Evolutionary conservation across 129 eudicot species (phyloP).

Genomic region (Logfia minima): DNA sequence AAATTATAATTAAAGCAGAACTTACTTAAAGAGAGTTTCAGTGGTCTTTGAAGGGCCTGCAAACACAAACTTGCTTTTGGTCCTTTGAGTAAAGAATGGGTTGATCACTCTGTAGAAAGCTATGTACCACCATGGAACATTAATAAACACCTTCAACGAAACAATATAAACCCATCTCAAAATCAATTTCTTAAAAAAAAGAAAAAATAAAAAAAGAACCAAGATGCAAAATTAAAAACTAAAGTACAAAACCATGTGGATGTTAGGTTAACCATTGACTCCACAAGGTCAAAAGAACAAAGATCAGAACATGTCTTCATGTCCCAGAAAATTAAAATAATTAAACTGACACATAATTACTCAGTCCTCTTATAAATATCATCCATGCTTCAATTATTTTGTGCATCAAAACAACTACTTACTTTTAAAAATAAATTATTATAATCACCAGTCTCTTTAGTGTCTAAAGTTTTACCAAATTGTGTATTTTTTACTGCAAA

Average conservation of each 20-base stretch:
- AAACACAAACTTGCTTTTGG: slow-evolving; percentile 91
- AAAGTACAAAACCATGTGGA: slow-evolving; percentile 20
- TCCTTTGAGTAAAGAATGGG: slow-evolving; percentile 82
- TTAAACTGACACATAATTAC: slow-evolving; percentile 8
- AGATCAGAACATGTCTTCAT: slow-evolving; percentile 32
- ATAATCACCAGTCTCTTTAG: no score
- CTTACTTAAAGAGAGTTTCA: slow-evolving; percentile 84
- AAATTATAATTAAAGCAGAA: neutral
- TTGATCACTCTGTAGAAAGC: slow-evolving; percentile 84
- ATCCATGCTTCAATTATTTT: no score
- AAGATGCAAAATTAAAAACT: neutral
- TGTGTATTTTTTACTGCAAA: no score
- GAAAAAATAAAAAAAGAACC: neutral
- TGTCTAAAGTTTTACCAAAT: no score
- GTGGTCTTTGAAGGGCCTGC: slow-evolving; percentile 81
- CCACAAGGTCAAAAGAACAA: slow-evolving; percentile 36
- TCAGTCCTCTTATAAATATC: neutral
- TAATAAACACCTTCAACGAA: slow-evolving; percentile 63
- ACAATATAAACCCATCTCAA: slow-evolving; percentile 8
- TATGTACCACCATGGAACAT: slow-evolving; percentile 95
- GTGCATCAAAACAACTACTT: no score
- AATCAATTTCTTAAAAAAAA: neutral
- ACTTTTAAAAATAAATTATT: no score
- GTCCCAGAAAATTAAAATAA: slow-evolving; percentile 18
- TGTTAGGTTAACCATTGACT: slow-evolving; percentile 26